Conservation (phyloP, 2,329 filamentous ascomycete species). For the Cytospora schulzeri region DNA sequence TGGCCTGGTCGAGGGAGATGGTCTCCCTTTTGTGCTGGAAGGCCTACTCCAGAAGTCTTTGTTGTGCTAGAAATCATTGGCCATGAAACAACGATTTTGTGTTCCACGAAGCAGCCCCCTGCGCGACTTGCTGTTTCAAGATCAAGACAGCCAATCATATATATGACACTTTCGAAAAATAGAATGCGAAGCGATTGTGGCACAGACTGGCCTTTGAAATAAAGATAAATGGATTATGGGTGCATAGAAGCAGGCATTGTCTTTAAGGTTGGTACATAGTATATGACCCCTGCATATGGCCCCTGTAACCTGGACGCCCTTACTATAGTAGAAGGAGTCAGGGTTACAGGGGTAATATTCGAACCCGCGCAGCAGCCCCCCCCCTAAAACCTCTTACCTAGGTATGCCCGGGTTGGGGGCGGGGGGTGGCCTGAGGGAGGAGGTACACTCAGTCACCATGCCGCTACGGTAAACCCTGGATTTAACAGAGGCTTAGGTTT, state of each 20-base stretch:
- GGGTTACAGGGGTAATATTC: no score
- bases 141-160: not conserved
- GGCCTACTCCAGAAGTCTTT: not conserved
- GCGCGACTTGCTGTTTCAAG: constrained; percentile 7
- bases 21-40: constrained; percentile 11
- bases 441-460: no score
- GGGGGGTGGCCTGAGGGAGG: no score
- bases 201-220: not conserved
- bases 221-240: no score
- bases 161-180: not conserved
- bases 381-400: no score
- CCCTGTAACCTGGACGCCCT: no score
- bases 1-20: constrained; percentile 4
- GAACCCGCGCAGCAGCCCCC: no score
- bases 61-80: constrained; percentile 11
- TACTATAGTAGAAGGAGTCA: no score
- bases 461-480: not conserved
- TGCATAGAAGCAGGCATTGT: no score
- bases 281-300: no score
- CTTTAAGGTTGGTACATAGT: no score
- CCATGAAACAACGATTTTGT: not conserved
- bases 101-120: constrained; percentile 7
- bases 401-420: no score
- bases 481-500: not conserved
- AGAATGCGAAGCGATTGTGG: not conserved